Evolutionary conservation across 331 rosid genomes (phyloP), one percentile per base, ranked within the genome.

Genomic region (Quercus phellos): DNA sequence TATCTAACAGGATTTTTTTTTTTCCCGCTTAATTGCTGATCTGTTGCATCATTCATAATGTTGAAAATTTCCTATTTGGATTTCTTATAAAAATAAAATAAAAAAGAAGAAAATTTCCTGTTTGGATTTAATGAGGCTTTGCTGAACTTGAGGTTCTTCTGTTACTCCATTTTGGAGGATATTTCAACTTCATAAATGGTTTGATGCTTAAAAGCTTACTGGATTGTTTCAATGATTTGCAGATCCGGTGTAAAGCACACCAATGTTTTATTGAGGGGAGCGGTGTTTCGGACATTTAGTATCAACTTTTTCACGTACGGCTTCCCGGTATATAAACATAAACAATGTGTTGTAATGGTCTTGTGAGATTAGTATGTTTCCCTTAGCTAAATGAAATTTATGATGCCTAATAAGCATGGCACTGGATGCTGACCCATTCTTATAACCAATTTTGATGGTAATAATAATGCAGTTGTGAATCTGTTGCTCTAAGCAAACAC

Each of bases 261-360:
- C 58, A 93, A 95, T 73, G 92, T 95, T 81, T 81, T 95, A 77
- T 86, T 91, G 74, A 87, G 92, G 69, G 96, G 97, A 84, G 94
- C 87, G 27, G 98, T 95, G 82, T 95, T 95, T 67, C 96, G 91
- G 81, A 90, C 89, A 77, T 95, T 95, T 78, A 89, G 97, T 61
- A 95, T 95, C 83, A 95, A 95, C 93, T 95, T 92, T 91, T 95
- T 95, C 97, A 91, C 97, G 85, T 93, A 95, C 68, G 99, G 99
- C 85, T 93, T 95, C 86, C 99, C 98, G 93, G 99, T 95, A 93
- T 85, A 85, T 85, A 86, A 77, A 88, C 87, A 22, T 83, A 30
- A 78, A 74, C 84, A 77, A 80, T 82, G 82, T 85, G 46, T 61
- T 80, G 54, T 83, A 80, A 79, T 4, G 70, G 34, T 80, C 63